Conservation (phyloP, 78 protist species). For the Dictyostelium citrinum region DNA sequence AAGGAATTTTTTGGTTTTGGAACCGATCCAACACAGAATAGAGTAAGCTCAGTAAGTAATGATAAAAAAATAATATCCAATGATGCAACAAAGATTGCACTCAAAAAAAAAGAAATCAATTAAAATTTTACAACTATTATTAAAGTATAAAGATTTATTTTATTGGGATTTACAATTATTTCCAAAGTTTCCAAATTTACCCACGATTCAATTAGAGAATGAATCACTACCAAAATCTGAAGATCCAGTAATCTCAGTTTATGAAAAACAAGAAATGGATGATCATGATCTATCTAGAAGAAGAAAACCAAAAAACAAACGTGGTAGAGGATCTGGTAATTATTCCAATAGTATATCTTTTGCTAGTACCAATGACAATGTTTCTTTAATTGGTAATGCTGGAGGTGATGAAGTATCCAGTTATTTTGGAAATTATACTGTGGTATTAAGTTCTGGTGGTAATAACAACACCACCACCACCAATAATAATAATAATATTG, state of each 20-base stretch:
- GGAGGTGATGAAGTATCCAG: too few species aligned
- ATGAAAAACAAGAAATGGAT: not conserved
- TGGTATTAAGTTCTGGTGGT: too few species aligned
- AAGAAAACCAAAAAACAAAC: not conserved
- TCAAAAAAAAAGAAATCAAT: not conserved
- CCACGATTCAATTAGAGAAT: not conserved
- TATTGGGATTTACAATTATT: not conserved
- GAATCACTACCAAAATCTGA: not conserved
- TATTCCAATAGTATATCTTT: too few species aligned
- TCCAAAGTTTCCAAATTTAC: not conserved
- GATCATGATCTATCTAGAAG: not conserved
- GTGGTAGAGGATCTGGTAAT: too few species aligned
- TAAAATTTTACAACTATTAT: not conserved
- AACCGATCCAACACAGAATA: not conserved
- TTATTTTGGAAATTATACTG: too few species aligned
- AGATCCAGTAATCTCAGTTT: not conserved
- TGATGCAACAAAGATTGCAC: not conserved
- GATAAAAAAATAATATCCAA: not conserved
- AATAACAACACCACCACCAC: too few species aligned
- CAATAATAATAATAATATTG: too few species aligned
- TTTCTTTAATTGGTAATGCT: too few species aligned
- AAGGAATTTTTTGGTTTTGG: too few species aligned
- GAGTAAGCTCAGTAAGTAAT: not conserved
- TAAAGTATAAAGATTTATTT: too few species aligned
- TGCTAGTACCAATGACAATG: too few species aligned